Evolutionary conservation across 2,329 filamentous ascomycete genomes (phyloP).

Genomic region (Botrytis cinerea): DNA sequence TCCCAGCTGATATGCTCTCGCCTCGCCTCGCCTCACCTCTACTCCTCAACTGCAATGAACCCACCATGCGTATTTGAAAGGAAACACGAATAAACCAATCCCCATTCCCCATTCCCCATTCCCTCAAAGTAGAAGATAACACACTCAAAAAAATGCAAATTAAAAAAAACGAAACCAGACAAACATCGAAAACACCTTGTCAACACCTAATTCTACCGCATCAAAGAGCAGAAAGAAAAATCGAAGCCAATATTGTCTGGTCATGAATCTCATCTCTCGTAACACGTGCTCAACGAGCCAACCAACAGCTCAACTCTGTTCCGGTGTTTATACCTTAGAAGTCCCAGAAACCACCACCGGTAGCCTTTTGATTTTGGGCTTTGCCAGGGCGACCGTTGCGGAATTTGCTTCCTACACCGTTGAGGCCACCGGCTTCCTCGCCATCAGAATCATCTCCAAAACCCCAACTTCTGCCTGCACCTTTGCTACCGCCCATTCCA

Average conservation of each 20-base stretch:
- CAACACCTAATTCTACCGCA: slow-evolving; percentile 8
- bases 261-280: slow-evolving; percentile 23
- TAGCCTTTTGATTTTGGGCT: slow-evolving; percentile 36
- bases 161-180: neutral
- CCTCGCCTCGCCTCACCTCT: neutral
- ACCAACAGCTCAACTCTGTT: neutral
- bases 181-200: neutral
- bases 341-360: slow-evolving; percentile 44
- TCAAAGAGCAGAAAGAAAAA: neutral
- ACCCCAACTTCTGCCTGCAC: slow-evolving; percentile 51
- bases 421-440: slow-evolving; percentile 41
- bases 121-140: slow-evolving; percentile 2
- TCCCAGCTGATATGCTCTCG: neutral
- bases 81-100: neutral
- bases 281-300: neutral
- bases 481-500: slow-evolving; percentile 56
- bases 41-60: neutral
- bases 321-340: slow-evolving; percentile 35
- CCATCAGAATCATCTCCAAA: slow-evolving; percentile 55
- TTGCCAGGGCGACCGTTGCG: slow-evolving; percentile 38
- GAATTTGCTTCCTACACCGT: slow-evolving; percentile 29
- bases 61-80: neutral
- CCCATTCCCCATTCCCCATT: neutral
- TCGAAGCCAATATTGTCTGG: slow-evolving; percentile 6
- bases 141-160: neutral